A percentile compares a stretch with the other conserved stretches of the same genome.
phyloP scores from a whole-genome alignment of 176 grass and related monocot species.

The Zoysia japonica region DNA sequence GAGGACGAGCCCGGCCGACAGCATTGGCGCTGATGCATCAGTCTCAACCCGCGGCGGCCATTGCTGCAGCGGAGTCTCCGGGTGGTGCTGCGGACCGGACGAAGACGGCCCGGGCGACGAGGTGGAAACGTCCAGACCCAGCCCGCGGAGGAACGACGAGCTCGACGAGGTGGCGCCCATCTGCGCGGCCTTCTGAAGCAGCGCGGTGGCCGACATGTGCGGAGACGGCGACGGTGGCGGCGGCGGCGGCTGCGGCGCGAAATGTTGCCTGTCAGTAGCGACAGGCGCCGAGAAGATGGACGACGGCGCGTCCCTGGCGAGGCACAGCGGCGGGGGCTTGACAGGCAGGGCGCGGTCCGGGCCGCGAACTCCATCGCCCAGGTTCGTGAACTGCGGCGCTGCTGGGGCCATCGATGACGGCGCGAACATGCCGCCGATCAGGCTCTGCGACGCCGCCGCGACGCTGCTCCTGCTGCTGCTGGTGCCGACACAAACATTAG shows the following conservation, averaged over 20 bases:
- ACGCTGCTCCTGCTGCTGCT: conserved; percentile 43
- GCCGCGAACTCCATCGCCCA: conserved; percentile 14
- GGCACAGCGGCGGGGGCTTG: conserved; percentile 71
- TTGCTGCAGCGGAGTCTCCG: conserved; percentile 42
- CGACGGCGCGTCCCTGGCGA: conserved; percentile 49
- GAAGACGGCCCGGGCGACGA: conserved; percentile 36
- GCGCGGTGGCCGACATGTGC: conserved; percentile 91
- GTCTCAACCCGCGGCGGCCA: conserved; percentile 60
- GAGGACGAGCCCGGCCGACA: conserved; percentile 81
- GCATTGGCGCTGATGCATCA: conserved; percentile 38
- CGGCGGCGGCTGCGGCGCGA: conserved; percentile 40
- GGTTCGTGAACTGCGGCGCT: conserved; percentile 33
- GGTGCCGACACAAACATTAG: conserved; percentile 38
- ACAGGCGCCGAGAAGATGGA: conserved; percentile 50
- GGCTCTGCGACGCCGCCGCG: conserved; percentile 47
- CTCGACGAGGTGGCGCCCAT: conserved; percentile 79
- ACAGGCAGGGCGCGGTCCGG: conserved; percentile 16
- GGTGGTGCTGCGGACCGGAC: conserved; percentile 39
- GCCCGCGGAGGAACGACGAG: conserved; percentile 71
- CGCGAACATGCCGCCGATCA: conserved; percentile 74
- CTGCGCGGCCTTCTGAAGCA: conserved; percentile 90
- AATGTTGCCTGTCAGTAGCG: conserved; percentile 45
- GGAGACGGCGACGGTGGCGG: conserved; percentile 52
- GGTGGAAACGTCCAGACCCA: conserved; percentile 66
- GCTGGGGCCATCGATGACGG: conserved; percentile 44